Base-by-base conservation (phyloP, 2,329 filamentous ascomycete species). In the Elsinoe necatrix region DNA sequence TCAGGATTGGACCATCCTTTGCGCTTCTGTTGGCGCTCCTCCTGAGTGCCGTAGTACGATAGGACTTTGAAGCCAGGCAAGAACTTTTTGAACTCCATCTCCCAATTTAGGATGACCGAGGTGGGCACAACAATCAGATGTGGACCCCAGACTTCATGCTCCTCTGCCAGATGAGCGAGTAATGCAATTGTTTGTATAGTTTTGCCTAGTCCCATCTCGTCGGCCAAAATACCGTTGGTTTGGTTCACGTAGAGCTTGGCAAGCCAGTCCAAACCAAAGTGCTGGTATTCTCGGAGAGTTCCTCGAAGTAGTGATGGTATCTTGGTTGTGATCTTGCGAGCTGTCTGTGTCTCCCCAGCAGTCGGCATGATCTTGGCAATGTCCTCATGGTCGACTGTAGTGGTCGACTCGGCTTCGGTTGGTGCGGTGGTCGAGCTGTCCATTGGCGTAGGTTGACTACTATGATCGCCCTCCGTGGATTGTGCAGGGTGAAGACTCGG, bases 11-110 rank as follows among this genome's bases (percentile, higher is more conserved):
- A 89, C 93, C 93, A 98, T 1, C 93, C 92, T 66, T 86, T 83
- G 25, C 95, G 86, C 71, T 97, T 97, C 62, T 85, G 80, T 68
- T 89, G 91, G 45, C 93, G 85, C 72, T 98, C 93, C 63, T 96
- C 90, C 64, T 91, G 87, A 41, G 86, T 89, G 42, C 95, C 93
- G 68, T 97, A 98, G 73, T 98, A 98, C 0, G 91, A 93, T 58
- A 98, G 77, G 57, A 98, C 95, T 69, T 96, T 97, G 77, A 98
- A 98, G 0, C 93, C 92, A 2, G 95, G 93, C 57, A 91, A 89
- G 83, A 92, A 98, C 69, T 98, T 98, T 68, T 97, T 97, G 79
- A 98, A 98, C 72, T 98, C 93, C 87, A 97, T 97, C 70, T 98
- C 95, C 93, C 93, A 98, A 68, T 98, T 98, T 62, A 98, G 82